phyloP scores from a whole-genome alignment of 441 rosid genomes.

The Populus hybrid region DNA sequence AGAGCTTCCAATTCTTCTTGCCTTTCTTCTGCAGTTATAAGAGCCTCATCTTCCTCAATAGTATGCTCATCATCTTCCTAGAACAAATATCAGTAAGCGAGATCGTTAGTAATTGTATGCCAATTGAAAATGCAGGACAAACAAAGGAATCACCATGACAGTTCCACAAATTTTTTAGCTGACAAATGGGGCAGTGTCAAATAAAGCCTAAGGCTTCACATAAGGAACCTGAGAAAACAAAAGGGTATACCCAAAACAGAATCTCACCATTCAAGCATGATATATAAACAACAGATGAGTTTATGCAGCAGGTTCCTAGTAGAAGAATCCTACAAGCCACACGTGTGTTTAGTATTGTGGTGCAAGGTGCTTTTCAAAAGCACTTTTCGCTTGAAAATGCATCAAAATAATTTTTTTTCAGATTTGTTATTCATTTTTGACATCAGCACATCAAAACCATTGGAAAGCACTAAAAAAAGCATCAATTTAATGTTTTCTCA shows the following conservation, averaged over 20 bases:
- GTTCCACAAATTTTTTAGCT: background rate
- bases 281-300: background rate
- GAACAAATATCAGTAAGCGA: slow-evolving; percentile 39
- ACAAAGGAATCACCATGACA: background rate
- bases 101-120: slow-evolving; percentile 9
- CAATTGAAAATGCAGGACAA: background rate
- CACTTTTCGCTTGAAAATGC: background rate
- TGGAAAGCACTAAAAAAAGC: too few relatives aligned
- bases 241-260: background rate
- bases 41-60: slow-evolving; percentile 93
- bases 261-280: background rate
- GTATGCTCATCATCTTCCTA: slow-evolving; percentile 99
- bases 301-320: slow-evolving; percentile 6
- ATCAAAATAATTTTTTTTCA: background rate
- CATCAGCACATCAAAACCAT: too few relatives aligned
- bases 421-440: too few relatives aligned
- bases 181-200: background rate
- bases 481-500: background rate
- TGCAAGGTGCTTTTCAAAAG: background rate
- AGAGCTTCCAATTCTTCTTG: slow-evolving; percentile 91
- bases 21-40: slow-evolving; percentile 80
- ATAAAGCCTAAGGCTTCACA: background rate
- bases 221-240: background rate
- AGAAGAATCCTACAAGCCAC: background rate
- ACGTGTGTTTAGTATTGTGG: background rate